Percentiles rank a stretch among this genome's conserved stretches.
These are phyloP conservation scores for Anisodus acutangulus DNA, from an alignment of 257 asterid genomes.

Conservation along the genomic window DNA sequence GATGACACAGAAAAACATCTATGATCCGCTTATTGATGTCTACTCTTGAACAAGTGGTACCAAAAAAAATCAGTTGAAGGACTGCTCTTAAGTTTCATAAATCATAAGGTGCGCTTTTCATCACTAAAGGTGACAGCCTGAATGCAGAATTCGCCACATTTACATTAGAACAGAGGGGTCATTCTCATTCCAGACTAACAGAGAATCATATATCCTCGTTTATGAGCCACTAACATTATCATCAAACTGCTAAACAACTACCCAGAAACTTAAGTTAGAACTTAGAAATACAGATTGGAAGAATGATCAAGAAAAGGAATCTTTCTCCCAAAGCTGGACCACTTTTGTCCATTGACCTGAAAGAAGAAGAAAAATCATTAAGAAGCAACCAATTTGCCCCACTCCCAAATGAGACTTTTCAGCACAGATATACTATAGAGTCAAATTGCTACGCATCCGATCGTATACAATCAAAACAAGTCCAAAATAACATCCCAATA, in stretches of 20 bases:
- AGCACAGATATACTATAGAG: background rate
- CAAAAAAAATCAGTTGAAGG: constrained; percentile 8
- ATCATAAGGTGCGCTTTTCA: background rate
- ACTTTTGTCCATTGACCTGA: constrained; percentile 10
- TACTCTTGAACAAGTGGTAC: background rate
- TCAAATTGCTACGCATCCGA: background rate
- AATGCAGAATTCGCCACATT: constrained; percentile 23
- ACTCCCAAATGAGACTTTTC: background rate
- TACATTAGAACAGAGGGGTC: background rate
- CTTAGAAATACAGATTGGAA: constrained; percentile 14
- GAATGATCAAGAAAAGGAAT: constrained; percentile 26
- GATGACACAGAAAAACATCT: background rate
- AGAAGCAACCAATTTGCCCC: background rate
- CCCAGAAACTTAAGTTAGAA: background rate
- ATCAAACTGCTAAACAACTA: background rate
- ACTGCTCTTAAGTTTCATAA: background rate
- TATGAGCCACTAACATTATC: constrained; percentile 10
- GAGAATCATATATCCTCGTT: constrained; percentile 22
- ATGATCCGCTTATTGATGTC: background rate
- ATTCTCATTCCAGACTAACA: constrained; percentile 12
- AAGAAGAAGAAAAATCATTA: background rate
- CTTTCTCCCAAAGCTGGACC: constrained; percentile 8
- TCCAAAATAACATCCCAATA: background rate
- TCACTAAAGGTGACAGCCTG: background rate
- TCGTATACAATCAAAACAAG: background rate